A percentile compares a stretch with the other conserved stretches of the same genome.
Evolutionary conservation across 2,329 filamentous ascomycete genomes (phyloP).

Genomic region (Fusarium torreyae): DNA sequence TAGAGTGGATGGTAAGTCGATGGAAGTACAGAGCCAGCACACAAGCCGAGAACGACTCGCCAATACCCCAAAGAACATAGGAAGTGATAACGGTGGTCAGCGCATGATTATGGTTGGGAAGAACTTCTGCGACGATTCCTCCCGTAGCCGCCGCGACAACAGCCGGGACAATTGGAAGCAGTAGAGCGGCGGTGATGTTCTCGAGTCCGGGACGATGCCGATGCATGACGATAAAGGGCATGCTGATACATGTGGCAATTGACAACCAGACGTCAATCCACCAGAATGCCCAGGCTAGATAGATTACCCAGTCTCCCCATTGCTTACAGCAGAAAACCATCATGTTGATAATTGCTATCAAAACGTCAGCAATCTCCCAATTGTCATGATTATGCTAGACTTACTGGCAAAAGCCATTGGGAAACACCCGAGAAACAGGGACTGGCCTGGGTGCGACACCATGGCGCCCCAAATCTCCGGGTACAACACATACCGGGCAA

Average conservation of each 20-base stretch:
- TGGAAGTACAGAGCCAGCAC: slow-evolving; percentile 79
- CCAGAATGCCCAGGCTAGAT: slow-evolving; percentile 71
- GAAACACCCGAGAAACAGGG: slow-evolving; percentile 77
- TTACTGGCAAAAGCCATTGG: slow-evolving; percentile 77
- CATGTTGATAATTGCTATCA: slow-evolving; percentile 72
- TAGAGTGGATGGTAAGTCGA: slow-evolving; percentile 75
- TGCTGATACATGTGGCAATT: slow-evolving; percentile 67
- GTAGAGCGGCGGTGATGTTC: slow-evolving; percentile 74
- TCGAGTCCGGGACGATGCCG: slow-evolving; percentile 63
- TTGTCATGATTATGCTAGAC: slow-evolving; percentile 17
- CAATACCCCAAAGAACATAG: slow-evolving; percentile 79
- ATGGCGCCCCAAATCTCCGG: slow-evolving; percentile 77
- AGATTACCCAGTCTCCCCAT: slow-evolving; percentile 73
- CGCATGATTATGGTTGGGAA: slow-evolving; percentile 69
- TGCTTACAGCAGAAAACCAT: slow-evolving; percentile 72
- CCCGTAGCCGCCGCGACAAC: slow-evolving; percentile 77
- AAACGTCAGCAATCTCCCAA: slow-evolving; percentile 17
- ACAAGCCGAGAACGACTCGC: slow-evolving; percentile 70
- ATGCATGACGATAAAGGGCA: slow-evolving; percentile 70
- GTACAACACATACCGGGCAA: slow-evolving; percentile 75
- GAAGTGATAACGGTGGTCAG: slow-evolving; percentile 74
- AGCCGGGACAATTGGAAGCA: slow-evolving; percentile 77
- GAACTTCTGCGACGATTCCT: slow-evolving; percentile 72
- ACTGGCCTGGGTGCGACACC: slow-evolving; percentile 76
- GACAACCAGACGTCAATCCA: slow-evolving; percentile 70